Evolutionary conservation across 1,284 basidiomycete genomes (phyloP).

Genomic region (Cerrena zonata): DNA sequence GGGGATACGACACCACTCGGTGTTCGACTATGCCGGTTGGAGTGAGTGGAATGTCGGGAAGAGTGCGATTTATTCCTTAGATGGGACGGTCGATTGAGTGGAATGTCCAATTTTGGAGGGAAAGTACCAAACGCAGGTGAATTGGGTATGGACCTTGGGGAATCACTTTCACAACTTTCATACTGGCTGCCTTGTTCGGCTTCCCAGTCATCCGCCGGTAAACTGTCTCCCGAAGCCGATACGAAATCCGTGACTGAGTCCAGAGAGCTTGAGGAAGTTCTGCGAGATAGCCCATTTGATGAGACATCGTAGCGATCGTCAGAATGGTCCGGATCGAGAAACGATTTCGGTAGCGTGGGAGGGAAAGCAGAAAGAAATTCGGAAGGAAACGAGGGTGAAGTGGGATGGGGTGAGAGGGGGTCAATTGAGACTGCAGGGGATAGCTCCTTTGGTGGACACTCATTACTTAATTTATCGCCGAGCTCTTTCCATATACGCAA

Average conservation of each 20-base stretch:
- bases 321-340: slow-evolving; percentile 15
- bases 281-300: neutral
- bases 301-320: slow-evolving; percentile 4
- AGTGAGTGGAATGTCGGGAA: neutral
- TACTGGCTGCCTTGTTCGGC: slow-evolving; percentile 15
- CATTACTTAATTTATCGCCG: slow-evolving; percentile 32
- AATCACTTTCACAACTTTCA: slow-evolving; percentile 19
- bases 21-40: neutral
- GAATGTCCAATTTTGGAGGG: neutral
- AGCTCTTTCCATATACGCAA: slow-evolving; percentile 60
- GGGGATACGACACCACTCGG: neutral
- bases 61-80: neutral
- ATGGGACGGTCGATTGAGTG: neutral
- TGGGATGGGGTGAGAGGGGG: slow-evolving; percentile 1
- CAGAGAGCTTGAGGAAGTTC: slow-evolving; percentile 11
- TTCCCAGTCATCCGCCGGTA: slow-evolving; percentile 1
- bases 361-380: slow-evolving; percentile 58
- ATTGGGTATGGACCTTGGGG: neutral
- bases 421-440: neutral
- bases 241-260: slow-evolving; percentile 10
- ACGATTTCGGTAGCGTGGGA: slow-evolving; percentile 46
- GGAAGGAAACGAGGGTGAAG: slow-evolving; percentile 31
- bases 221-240: slow-evolving; percentile 13
- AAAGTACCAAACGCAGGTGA: neutral
- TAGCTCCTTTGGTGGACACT: neutral